Conservation (phyloP, 768 basidiomycete species). For the Hydnomerulius pinastri region DNA sequence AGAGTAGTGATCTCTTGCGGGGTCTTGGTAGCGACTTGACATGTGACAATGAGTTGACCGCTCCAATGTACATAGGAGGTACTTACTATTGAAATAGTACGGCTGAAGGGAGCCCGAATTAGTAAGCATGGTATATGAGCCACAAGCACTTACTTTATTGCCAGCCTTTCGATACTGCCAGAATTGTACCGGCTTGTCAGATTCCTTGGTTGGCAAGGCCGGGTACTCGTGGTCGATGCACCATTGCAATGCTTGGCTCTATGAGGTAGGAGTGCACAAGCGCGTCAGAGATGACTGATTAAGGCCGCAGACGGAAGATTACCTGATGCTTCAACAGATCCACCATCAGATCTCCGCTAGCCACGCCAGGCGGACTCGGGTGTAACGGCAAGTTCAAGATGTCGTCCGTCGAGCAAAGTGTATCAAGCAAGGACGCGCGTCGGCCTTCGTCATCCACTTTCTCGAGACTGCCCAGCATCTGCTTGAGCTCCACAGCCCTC, state of each 20-base stretch:
- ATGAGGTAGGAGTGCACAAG: neutral
- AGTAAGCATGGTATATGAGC: neutral
- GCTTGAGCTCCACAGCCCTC: slow-evolving; percentile 67
- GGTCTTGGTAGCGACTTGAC: slow-evolving; percentile 75
- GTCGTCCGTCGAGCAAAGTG: slow-evolving; percentile 67
- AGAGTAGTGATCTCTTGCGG: slow-evolving; percentile 55
- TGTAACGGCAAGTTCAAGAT: slow-evolving; percentile 70
- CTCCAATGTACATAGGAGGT: neutral
- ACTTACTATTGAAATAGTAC: slow-evolving; percentile 71
- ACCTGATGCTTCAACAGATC: slow-evolving; percentile 87
- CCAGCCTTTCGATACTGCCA: slow-evolving; percentile 72
- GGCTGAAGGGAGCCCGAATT: slow-evolving; percentile 34
- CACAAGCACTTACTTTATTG: slow-evolving; percentile 46
- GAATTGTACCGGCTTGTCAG: slow-evolving; percentile 82
- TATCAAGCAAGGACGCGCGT: slow-evolving; percentile 69
- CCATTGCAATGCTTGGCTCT: slow-evolving; percentile 89
- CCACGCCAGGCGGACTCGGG: slow-evolving; percentile 69
- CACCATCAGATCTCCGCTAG: slow-evolving; percentile 64
- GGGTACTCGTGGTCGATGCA: slow-evolving; percentile 83
- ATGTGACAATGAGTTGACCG: slow-evolving; percentile 1
- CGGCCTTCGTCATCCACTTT: slow-evolving; percentile 79
- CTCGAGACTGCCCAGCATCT: slow-evolving; percentile 66
- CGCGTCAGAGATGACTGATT: neutral
- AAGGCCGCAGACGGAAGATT: neutral
- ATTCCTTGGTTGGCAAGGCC: slow-evolving; percentile 60